Base-by-base conservation (phyloP, 805 yeast genomes). In the Ogataea nakhonphanomensis region DNA sequence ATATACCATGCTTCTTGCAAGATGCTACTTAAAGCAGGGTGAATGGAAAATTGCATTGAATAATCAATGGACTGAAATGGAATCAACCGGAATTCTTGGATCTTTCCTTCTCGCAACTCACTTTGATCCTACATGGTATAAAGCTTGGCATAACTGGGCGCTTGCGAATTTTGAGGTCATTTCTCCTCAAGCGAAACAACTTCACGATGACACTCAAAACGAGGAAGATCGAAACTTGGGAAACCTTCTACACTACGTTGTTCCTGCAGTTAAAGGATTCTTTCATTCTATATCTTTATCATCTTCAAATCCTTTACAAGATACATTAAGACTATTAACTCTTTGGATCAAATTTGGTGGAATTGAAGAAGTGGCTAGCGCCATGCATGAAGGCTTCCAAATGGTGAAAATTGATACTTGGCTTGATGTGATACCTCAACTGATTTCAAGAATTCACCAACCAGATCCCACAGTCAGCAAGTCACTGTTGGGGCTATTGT, bases 131-230 rank as follows among this genome's bases (percentile, higher is more conserved):
- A 75, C 77, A 17, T 93, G 99, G 96, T 93, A 93, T 57, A 93
- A 95, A 58, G 99, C 98, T 12, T 95, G 99, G 99, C 99, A 93
- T 60, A 91, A 89, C 57, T 93, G 99, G 99, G 99, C 99, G 0
- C 70, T 95, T 57, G 97, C 98, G 1, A 93, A 95, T 62, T 93
- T 90, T 59, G 97, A 93, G 58, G 98, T 91, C 1, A 84, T 91
- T 14, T 84, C 96, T 0, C 70, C 83, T 21, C 62, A 63, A 32
- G 50, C 67, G 0, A 60, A 55, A 22, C 53, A 53, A 39, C 15
- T 53, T 15, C 29, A 49, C 28, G 42, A 37, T 9, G 50, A 43
- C 22, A 42, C 25, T 10, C 35, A 33, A 8, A 42, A 41, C 15
- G 50, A 48, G 11, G 51, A 56, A 11, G 57, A 59, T 4, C 59